These are phyloP conservation scores for Plasmodium gonderi DNA, from an alignment of 169 alveolate genomes.

Conservation along the genomic window DNA sequence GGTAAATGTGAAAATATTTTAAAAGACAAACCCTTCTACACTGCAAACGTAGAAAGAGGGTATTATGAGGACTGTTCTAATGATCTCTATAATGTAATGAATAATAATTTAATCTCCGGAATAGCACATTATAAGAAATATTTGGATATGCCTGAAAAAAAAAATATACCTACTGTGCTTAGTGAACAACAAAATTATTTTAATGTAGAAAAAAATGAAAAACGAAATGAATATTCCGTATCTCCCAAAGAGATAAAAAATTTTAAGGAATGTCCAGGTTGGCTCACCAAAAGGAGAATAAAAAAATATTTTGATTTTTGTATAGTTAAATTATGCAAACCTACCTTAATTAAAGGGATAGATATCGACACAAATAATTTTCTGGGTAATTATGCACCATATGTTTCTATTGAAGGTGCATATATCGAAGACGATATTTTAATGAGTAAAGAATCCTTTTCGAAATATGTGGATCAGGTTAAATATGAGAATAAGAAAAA, in stretches of 20 bases:
- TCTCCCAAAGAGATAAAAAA: background rate
- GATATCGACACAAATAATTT: conserved; percentile 76
- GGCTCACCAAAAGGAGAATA: conserved; percentile 80
- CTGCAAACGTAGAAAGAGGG: conserved; percentile 47
- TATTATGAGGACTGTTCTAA: conserved; percentile 55
- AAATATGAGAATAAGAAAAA: conserved; percentile 16
- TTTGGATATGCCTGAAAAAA: background rate
- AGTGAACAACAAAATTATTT: background rate
- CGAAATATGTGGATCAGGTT: conserved; percentile 49
- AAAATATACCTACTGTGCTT: background rate
- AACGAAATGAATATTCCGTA: background rate
- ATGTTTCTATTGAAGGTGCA: conserved; percentile 77
- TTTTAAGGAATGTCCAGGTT: conserved; percentile 70
- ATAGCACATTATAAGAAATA: background rate
- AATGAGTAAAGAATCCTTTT: conserved; percentile 28
- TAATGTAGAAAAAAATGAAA: background rate
- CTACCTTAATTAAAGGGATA: conserved; percentile 76
- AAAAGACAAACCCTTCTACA: conserved; percentile 69
- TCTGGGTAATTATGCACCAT: conserved; percentile 80
- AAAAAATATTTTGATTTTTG: conserved; percentile 78
- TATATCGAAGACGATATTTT: conserved; percentile 66
- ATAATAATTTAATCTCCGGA: background rate
- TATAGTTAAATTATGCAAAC: conserved; percentile 70
- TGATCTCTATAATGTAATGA: conserved; percentile 38
- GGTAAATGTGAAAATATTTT: conserved; percentile 75